Evolutionary conservation across 129 eudicot species (phyloP).

Genomic region (Tagetes patula): DNA sequence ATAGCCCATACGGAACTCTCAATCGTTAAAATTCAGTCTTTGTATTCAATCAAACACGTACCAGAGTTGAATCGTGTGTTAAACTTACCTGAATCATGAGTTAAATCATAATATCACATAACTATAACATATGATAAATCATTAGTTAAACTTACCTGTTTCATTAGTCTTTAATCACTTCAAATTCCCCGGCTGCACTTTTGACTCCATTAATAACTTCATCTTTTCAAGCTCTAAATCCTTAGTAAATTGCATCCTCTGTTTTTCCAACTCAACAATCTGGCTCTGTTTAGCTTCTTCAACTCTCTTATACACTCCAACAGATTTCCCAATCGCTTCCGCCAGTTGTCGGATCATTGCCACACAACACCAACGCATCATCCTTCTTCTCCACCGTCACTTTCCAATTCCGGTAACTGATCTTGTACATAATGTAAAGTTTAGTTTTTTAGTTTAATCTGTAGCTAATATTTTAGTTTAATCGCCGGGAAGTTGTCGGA

Average conservation of each 20-base stretch:
- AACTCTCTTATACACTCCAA: slow-evolving; percentile 57
- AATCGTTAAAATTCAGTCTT: no score
- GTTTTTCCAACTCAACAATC: slow-evolving; percentile 79
- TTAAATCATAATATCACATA: not conserved
- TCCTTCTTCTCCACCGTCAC: not conserved
- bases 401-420: slow-evolving; percentile 23
- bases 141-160: slow-evolving; percentile 31
- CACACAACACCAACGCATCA: not conserved
- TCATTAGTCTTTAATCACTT: slow-evolving; percentile 40
- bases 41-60: no score
- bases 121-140: not conserved
- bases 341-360: slow-evolving; percentile 47
- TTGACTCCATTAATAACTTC: slow-evolving; percentile 67
- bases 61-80: no score
- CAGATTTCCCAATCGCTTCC: slow-evolving; percentile 55
- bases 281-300: slow-evolving; percentile 69
- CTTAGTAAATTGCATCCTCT: slow-evolving; percentile 73
- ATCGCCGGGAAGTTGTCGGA: no score
- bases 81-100: no score
- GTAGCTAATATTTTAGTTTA: no score
- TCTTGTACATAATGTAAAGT: not conserved
- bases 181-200: slow-evolving; percentile 50
- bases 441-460: no score
- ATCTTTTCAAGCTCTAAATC: slow-evolving; percentile 84
- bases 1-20: no score